phyloP scores from a whole-genome alignment of 2,329 filamentous ascomycete species.

The Monilinia laxa region DNA sequence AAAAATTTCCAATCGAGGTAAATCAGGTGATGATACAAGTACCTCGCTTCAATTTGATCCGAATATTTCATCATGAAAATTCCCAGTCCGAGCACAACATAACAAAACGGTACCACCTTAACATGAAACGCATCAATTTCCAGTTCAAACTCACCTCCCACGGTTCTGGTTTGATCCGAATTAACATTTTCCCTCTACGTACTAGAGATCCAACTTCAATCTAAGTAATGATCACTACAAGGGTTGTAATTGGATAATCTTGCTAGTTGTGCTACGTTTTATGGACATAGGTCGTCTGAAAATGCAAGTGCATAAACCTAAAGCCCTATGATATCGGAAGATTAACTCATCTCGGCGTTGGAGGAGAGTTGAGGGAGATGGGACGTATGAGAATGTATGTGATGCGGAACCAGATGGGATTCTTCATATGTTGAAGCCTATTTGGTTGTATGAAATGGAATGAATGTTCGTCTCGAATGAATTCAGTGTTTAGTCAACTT shows the following conservation, averaged over 20 bases:
- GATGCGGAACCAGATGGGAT: neutral
- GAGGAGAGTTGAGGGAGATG: neutral
- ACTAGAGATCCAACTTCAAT: too few species aligned
- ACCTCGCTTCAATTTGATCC: neutral
- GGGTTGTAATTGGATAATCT: too few species aligned
- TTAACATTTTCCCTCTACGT: neutral
- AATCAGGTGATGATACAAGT: too few species aligned
- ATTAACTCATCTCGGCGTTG: neutral
- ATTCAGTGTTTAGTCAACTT: neutral
- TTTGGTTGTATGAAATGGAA: neutral
- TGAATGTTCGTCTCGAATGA: slow-evolving; percentile 5
- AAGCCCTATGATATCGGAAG: neutral
- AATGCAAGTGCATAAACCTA: neutral
- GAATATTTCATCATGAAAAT: neutral
- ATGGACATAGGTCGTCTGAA: too few species aligned
- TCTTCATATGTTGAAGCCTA: neutral
- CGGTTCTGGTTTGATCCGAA: slow-evolving; percentile 1
- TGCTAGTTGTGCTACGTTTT: too few species aligned
- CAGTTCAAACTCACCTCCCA: slow-evolving; percentile 4
- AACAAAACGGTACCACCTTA: neutral
- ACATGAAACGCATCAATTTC: neutral
- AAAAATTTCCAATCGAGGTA: neutral
- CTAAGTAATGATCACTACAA: too few species aligned
- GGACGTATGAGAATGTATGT: slow-evolving; percentile 2
- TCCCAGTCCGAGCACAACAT: neutral